Percentiles rank a stretch among this genome's conserved stretches.
Conservation (phyloP, 2,329 filamentous ascomycete species). For the Kalmusia sp. region DNA sequence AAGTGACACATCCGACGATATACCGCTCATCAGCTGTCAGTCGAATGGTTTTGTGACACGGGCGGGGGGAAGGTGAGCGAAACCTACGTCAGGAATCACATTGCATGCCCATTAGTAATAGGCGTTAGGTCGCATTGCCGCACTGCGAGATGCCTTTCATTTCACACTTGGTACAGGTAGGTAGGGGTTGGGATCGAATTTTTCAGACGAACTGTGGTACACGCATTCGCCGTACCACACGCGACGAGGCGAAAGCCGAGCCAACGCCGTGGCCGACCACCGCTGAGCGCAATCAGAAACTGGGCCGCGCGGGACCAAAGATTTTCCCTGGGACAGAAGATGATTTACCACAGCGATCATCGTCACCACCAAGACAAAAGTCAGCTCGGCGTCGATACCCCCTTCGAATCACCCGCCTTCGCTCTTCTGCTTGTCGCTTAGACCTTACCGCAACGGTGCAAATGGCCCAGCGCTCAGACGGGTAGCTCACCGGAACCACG, state of each 20-base stretch:
- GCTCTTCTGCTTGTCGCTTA: neutral
- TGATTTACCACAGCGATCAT: neutral
- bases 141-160: neutral
- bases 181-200: no score
- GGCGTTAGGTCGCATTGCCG: no score
- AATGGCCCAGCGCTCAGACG: neutral
- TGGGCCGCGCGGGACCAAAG: neutral
- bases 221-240: neutral
- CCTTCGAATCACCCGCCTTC: neutral
- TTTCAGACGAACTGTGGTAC: neutral
- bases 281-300: neutral
- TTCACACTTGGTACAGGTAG: no score
- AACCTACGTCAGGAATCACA: neutral
- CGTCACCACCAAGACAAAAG: neutral
- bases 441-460: neutral
- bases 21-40: no score
- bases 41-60: no score
- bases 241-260: neutral
- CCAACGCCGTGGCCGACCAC: no score
- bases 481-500: neutral
- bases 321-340: neutral
- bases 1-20: slow-evolving; percentile 28
- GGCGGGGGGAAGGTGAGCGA: no score
- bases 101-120: no score
- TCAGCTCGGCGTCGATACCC: neutral